Evolutionary conservation across 352 stramenopile species (phyloP).

Genomic region (Globisporangium lucens): DNA sequence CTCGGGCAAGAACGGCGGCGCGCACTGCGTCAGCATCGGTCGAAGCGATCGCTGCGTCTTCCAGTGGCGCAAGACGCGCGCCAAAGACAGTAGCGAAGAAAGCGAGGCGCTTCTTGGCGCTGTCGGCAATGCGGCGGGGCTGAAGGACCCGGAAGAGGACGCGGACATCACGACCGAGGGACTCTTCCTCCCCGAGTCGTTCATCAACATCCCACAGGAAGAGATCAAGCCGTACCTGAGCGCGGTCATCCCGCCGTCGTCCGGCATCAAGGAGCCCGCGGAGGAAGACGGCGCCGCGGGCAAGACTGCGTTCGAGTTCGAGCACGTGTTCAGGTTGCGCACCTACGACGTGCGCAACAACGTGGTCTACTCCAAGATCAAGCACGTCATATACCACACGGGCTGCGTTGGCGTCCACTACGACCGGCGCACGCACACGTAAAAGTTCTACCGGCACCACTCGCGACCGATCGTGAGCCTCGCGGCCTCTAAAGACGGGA

Average conservation of each 20-base stretch:
- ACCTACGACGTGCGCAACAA: slow-evolving; percentile 60
- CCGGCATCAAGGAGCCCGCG: slow-evolving; percentile 29
- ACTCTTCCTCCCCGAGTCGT: slow-evolving; percentile 52
- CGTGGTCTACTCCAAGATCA: slow-evolving; percentile 55
- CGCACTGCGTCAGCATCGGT: slow-evolving; percentile 60
- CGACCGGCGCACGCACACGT: slow-evolving; percentile 61
- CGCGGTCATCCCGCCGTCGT: slow-evolving; percentile 50
- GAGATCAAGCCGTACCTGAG: slow-evolving; percentile 72
- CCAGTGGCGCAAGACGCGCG: slow-evolving; percentile 60
- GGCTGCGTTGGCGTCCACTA: slow-evolving; percentile 67
- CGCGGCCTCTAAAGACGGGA: slow-evolving; percentile 39
- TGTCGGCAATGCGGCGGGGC: slow-evolving; percentile 21
- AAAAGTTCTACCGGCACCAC: slow-evolving; percentile 68
- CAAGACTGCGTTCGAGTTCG: slow-evolving; percentile 45
- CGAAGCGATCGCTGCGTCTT: slow-evolving; percentile 56
- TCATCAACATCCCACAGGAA: slow-evolving; percentile 44
- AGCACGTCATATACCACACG: slow-evolving; percentile 60
- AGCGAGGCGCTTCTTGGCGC: background rate
- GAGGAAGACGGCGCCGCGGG: slow-evolving; percentile 34
- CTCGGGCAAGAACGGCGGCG: slow-evolving; percentile 29
- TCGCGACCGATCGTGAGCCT: slow-evolving; percentile 56
- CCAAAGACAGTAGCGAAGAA: slow-evolving; percentile 2
- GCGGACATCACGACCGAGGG: slow-evolving; percentile 48
- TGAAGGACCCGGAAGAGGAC: slow-evolving; percentile 57
- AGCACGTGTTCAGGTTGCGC: slow-evolving; percentile 67